Percentiles rank a stretch among this genome's conserved stretches.
These are phyloP conservation scores for Botrytis elliptica DNA, from an alignment of 2,329 filamentous ascomycete genomes.

Conservation along the genomic window DNA sequence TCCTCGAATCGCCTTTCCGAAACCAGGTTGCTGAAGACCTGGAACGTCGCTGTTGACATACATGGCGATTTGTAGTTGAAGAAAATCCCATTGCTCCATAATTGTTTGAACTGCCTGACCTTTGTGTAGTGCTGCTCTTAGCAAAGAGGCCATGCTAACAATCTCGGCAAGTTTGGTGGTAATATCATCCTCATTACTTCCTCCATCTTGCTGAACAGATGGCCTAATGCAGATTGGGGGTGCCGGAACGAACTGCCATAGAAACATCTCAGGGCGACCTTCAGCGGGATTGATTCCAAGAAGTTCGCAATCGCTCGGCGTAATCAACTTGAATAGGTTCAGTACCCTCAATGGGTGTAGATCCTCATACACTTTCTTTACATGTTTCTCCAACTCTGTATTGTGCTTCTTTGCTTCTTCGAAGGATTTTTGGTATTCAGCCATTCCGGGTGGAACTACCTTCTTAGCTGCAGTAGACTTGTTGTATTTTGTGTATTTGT, in stretches of 20 bases:
- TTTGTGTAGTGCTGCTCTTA: conserved; percentile 77
- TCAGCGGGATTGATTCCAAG: conserved; percentile 84
- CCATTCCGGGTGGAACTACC: conserved; percentile 75
- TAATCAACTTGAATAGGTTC: conserved; percentile 88
- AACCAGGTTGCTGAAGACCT: conserved; percentile 82
- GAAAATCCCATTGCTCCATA: conserved; percentile 97
- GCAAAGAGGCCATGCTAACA: conserved; percentile 84
- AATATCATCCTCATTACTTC: conserved; percentile 93
- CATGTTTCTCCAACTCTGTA: conserved; percentile 82
- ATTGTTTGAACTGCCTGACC: conserved; percentile 84
- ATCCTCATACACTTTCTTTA: conserved; percentile 91
- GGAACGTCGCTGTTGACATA: conserved; percentile 98
- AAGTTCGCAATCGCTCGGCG: conserved; percentile 82
- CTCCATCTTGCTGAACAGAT: conserved; percentile 87
- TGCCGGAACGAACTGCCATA: conserved; percentile 95
- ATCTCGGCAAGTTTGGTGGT: conserved; percentile 98
- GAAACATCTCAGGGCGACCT: conserved; percentile 90
- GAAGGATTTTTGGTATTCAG: conserved; percentile 84
- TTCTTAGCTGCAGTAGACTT: conserved; percentile 86
- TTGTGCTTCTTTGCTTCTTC: conserved; percentile 73
- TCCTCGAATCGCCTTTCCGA: conserved; percentile 85
- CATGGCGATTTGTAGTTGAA: conserved; percentile 93
- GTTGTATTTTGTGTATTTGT: conserved; percentile 87
- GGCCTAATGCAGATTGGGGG: conserved; percentile 93
- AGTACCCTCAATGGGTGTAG: conserved; percentile 85